phyloP scores from a whole-genome alignment of 2,329 filamentous ascomycete species.

The Cladobotryum protrusum region DNA sequence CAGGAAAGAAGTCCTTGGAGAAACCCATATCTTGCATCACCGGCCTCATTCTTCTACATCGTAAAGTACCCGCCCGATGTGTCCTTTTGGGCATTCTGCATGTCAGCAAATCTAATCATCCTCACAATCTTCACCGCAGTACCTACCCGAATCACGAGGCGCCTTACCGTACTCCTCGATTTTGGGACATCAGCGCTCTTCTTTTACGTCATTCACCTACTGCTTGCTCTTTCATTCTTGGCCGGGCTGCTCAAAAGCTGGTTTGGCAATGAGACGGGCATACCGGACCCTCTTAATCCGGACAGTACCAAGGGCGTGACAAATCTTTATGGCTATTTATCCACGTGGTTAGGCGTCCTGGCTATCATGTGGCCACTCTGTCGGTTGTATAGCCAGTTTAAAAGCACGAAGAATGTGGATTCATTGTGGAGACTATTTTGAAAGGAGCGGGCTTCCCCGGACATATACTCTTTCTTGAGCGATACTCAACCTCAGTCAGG shows the following conservation, averaged over 20 bases:
- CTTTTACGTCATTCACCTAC: conserved; percentile 38
- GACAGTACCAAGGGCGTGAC: conserved; percentile 27
- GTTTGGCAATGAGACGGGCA: conserved; percentile 30
- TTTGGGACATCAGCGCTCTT: conserved; percentile 42
- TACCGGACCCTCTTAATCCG: conserved; percentile 21
- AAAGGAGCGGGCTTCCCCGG: background rate
- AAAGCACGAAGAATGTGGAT: conserved; percentile 33
- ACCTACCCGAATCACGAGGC: conserved; percentile 24
- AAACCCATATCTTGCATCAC: conserved; percentile 38
- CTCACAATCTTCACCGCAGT: conserved; percentile 31
- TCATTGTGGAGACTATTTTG: conserved; percentile 43
- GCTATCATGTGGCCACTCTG: conserved; percentile 36
- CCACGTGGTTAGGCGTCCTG: conserved; percentile 29
- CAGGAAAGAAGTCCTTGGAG: conserved; percentile 22
- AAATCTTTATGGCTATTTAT: conserved; percentile 32
- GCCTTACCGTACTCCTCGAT: conserved; percentile 31
- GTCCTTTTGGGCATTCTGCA: conserved; percentile 37
- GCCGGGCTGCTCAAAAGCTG: conserved; percentile 19
- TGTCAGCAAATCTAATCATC: conserved; percentile 33
- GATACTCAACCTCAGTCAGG: too few relatives aligned
- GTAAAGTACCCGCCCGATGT: conserved; percentile 43
- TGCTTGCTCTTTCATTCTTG: conserved; percentile 21
- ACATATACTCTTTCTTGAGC: background rate
- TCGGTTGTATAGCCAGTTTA: conserved; percentile 37
- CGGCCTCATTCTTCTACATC: conserved; percentile 39